Base-by-base conservation (phyloP, 2,329 filamentous ascomycete genomes). In the Fusarium metavorans region DNA sequence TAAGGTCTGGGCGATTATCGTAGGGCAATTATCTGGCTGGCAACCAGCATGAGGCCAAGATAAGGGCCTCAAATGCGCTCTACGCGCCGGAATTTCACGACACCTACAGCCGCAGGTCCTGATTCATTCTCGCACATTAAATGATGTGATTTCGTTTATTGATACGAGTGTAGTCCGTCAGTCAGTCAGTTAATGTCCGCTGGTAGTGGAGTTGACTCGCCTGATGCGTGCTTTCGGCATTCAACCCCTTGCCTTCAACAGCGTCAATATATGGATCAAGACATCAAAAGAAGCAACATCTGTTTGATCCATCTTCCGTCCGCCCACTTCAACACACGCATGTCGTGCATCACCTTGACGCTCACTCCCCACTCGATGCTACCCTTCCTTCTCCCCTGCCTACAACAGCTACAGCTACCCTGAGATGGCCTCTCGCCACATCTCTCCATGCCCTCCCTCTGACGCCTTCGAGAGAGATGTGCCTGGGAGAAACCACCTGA, bases 51-150 rank as follows among this genome's bases (percentile, higher is more conserved):
- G 20, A 34, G 34, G 43, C 13, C 37, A 25, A 48, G 67, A 71
- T 63, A 66, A 48, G 54, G 34, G 41, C 39, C 10, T 52, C 43
- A 32, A 59, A 64, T 48, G 60, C 70, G 70, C 52, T 72, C 48
- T 66, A 68, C 23, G 54, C 68, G 70, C 70, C 48, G 30, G 39
- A 61, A 54, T 41, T 52, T 52, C 48, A 52, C 48, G 48, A 52
- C 48, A 52, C 35, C 35, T 37, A 48, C 43, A 48, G 43, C 43
- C 43, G 43, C 43, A 52, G 48, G 16, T n/a, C 25, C 27, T 52
- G 48, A 52, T 23, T 16, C 25, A 48, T 48, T 48, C 43, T 48
- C 43, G 43, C 43, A 18, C 43, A 48, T 23, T 27, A 48, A 30
- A 52, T 52, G 25, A 52, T 52, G 18, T 32, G 25, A 52, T 52